These are phyloP conservation scores for Aspergillus puulaauensis DNA, from an alignment of 2,329 filamentous ascomycete species.

Conservation along the genomic window DNA sequence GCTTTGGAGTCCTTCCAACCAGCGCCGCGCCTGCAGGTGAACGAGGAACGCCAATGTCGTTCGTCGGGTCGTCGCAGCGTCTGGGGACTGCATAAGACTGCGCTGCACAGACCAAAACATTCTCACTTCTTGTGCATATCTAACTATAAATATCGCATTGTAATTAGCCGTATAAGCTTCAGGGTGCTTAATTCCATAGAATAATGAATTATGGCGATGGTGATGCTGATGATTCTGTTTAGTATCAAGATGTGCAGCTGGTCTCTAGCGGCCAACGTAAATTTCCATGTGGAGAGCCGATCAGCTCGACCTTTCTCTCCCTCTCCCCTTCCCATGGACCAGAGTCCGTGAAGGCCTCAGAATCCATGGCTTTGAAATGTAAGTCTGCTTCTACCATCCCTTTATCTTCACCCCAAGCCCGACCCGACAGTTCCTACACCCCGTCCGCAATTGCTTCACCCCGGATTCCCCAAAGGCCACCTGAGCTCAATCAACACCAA, in stretches of 20 bases:
- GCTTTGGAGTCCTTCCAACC: conserved; percentile 82
- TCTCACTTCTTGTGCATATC: conserved; percentile 34
- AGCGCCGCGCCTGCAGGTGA: conserved; percentile 31
- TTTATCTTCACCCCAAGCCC: not conserved
- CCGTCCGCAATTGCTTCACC: conserved; percentile 7
- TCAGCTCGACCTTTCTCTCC: not conserved
- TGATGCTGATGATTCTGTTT: conserved; percentile 2
- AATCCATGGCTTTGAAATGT: conserved; percentile 43
- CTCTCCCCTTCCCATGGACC: conserved; percentile 19
- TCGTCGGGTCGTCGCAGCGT: conserved; percentile 64
- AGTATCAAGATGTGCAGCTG: conserved; percentile 29
- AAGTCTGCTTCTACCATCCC: conserved; percentile 18
- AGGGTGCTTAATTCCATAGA: conserved; percentile 10
- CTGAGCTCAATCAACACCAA: not conserved
- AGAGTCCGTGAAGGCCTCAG: conserved; percentile 26
- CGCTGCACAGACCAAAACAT: not conserved
- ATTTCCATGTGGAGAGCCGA: conserved; percentile 19
- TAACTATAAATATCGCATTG: conserved; percentile 15
- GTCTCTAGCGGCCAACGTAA: conserved; percentile 33
- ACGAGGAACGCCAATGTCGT: conserved; percentile 53
- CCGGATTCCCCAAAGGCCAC: conserved; percentile 17
- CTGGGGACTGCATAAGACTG: conserved; percentile 60
- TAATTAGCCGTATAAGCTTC: conserved; percentile 10
- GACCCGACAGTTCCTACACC: not conserved
- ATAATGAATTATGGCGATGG: conserved; percentile 5